These are phyloP conservation scores for Wickerhamomyces alni DNA, from an alignment of 805 yeast species.

Conservation along the genomic window DNA sequence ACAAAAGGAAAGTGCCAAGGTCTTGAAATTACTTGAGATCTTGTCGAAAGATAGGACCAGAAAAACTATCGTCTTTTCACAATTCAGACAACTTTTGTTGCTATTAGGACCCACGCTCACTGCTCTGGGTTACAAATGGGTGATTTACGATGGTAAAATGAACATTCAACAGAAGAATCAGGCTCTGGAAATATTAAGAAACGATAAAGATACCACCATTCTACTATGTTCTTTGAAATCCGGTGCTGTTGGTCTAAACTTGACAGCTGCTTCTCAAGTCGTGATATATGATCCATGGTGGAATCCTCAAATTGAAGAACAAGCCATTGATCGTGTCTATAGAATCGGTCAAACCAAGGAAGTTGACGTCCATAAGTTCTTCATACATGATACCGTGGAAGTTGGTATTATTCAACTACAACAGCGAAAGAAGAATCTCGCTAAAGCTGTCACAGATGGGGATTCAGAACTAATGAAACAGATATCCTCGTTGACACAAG, in stretches of 20 bases:
- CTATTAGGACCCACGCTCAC: slow-evolving; percentile 24
- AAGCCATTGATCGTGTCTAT: slow-evolving; percentile 88
- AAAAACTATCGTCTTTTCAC: slow-evolving; percentile 41
- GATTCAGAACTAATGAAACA: slow-evolving; percentile 54
- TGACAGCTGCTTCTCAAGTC: slow-evolving; percentile 78
- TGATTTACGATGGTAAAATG: slow-evolving; percentile 32
- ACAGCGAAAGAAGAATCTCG: slow-evolving; percentile 67
- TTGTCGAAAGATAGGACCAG: slow-evolving; percentile 27
- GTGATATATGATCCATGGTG: slow-evolving; percentile 95
- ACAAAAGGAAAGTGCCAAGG: slow-evolving; percentile 27
- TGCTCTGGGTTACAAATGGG: slow-evolving; percentile 25
- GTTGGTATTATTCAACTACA: slow-evolving; percentile 80
- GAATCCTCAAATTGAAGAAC: slow-evolving; percentile 87
- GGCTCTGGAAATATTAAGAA: slow-evolving; percentile 24
- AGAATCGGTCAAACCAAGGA: slow-evolving; percentile 76
- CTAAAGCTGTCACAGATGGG: slow-evolving; percentile 61
- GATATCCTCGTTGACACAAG: slow-evolving; percentile 45
- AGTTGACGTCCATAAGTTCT: slow-evolving; percentile 72
- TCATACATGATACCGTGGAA: slow-evolving; percentile 73
- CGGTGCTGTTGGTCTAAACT: slow-evolving; percentile 88
- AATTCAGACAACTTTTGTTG: slow-evolving; percentile 31
- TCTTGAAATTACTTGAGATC: slow-evolving; percentile 26
- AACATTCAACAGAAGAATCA: slow-evolving; percentile 23
- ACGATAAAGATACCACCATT: slow-evolving; percentile 28
- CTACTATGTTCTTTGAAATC: slow-evolving; percentile 75